Percentiles rank a stretch among this genome's conserved stretches.
Conservation (phyloP, 2,329 filamentous ascomycete genomes). For the Fusarium sp. region DNA sequence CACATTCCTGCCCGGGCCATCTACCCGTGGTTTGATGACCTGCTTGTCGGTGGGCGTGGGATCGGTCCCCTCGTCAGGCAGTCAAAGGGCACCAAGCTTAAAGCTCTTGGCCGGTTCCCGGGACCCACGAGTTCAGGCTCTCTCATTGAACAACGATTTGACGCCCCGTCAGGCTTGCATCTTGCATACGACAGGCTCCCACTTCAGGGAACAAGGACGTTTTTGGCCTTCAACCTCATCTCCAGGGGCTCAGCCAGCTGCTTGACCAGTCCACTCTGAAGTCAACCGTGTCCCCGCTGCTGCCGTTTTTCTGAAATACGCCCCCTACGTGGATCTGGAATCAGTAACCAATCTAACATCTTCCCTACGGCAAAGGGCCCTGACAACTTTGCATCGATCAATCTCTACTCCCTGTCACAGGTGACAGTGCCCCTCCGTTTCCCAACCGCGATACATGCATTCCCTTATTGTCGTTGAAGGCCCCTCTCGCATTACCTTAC, state of each 20-base stretch:
- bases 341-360: conserved; percentile 29
- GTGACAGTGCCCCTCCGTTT: conserved; percentile 34
- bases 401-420: conserved; percentile 35
- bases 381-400: conserved; percentile 36
- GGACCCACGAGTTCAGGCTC: conserved; percentile 40
- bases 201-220: conserved; percentile 38
- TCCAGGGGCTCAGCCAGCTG: conserved; percentile 37
- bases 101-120: conserved; percentile 39
- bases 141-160: conserved; percentile 42
- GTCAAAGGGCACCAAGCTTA: conserved; percentile 34
- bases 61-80: conserved; percentile 26
- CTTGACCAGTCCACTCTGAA: conserved; percentile 26
- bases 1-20: conserved; percentile 34
- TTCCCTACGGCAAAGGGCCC: conserved; percentile 33
- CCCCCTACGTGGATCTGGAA: conserved; percentile 36
- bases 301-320: conserved; percentile 30
- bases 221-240: conserved; percentile 30
- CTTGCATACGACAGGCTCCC: conserved; percentile 39
- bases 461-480: conserved; percentile 27
- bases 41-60: conserved; percentile 36
- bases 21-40: conserved; percentile 37
- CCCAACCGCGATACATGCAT: conserved; percentile 38
- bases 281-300: conserved; percentile 25
- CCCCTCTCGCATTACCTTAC: conserved; percentile 34
- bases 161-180: conserved; percentile 42